These are phyloP conservation scores for Cytospora chrysosperma DNA, from an alignment of 2,329 filamentous ascomycete species.

Conservation along the genomic window DNA sequence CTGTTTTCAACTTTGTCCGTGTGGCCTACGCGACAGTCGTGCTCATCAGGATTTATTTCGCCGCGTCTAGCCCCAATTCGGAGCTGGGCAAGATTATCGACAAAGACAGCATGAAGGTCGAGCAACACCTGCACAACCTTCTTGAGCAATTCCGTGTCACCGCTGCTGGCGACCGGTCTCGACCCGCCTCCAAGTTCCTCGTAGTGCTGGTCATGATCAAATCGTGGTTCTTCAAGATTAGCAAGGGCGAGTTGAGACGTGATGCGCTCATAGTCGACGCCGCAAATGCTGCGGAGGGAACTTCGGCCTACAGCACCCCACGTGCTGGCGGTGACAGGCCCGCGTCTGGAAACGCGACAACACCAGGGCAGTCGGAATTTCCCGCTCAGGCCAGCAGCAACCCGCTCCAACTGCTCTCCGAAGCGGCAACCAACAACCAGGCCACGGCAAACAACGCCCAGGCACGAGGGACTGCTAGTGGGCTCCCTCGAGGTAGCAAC, in stretches of 20 bases:
- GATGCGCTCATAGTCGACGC: conserved; percentile 3
- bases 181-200: conserved; percentile 68
- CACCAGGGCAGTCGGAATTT: conserved; percentile 30
- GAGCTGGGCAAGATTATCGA: conserved; percentile 70
- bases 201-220: conserved; percentile 69
- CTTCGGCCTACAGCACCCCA: conserved; percentile 12
- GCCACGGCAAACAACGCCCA: conserved; percentile 25
- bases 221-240: conserved; percentile 61
- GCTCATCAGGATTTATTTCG: conserved; percentile 72
- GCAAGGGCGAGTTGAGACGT: conserved; percentile 21
- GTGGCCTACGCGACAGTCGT: conserved; percentile 71
- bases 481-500: neutral
- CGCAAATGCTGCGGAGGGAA: conserved; percentile 14
- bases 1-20: conserved; percentile 70
- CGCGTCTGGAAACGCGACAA: conserved; percentile 27
- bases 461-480: neutral
- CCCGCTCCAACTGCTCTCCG: conserved; percentile 56
- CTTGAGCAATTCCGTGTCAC: conserved; percentile 66
- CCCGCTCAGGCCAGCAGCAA: conserved; percentile 43
- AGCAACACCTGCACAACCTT: conserved; percentile 66
- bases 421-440: conserved; percentile 51
- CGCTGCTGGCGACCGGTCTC: conserved; percentile 61
- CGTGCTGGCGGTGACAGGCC: conserved; percentile 8
- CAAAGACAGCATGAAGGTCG: conserved; percentile 63
- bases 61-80: conserved; percentile 60